A percentile compares a stretch with the other conserved stretches of the same genome.
Conservation (phyloP, 192 early-diverging fungal species). For the Chytriomyces sp. region DNA sequence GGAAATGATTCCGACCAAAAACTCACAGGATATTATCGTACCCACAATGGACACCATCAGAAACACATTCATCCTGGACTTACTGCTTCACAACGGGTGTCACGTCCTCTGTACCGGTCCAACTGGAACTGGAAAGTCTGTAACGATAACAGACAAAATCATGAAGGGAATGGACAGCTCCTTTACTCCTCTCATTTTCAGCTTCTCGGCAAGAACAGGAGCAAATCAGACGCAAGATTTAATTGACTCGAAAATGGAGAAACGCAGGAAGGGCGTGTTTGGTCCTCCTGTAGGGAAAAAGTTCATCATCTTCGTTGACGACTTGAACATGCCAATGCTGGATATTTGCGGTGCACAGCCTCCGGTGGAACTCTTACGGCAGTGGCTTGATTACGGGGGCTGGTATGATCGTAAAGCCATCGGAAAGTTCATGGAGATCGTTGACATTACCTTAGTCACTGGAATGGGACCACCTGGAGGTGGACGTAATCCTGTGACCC, state of each 20-base stretch:
- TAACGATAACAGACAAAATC: conserved; percentile 66
- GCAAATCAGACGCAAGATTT: conserved; percentile 70
- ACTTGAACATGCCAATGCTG: conserved; percentile 67
- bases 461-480: conserved; percentile 71
- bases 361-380: conserved; percentile 64
- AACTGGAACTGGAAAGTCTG: conserved; percentile 66
- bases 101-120: conserved; percentile 63
- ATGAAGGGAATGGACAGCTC: conserved; percentile 57
- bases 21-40: conserved; percentile 56
- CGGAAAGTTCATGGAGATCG: conserved; percentile 67
- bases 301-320: conserved; percentile 65
- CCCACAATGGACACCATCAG: conserved; percentile 67
- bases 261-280: conserved; percentile 67
- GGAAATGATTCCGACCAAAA: conserved; percentile 50
- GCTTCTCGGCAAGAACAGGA: conserved; percentile 63
- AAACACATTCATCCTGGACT: conserved; percentile 61
- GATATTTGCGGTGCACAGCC: conserved; percentile 69
- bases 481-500: conserved; percentile 63
- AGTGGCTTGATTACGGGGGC: conserved; percentile 69
- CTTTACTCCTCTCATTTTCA: conserved; percentile 59
- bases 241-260: conserved; percentile 69
- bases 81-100: conserved; percentile 57
- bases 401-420: conserved; percentile 67
- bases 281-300: conserved; percentile 67
- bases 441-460: conserved; percentile 61